Evolutionary conservation across 768 basidiomycete species (phyloP), one percentile per base, ranked within the genome.

Genomic region (Macrolepiota dolichaula): DNA sequence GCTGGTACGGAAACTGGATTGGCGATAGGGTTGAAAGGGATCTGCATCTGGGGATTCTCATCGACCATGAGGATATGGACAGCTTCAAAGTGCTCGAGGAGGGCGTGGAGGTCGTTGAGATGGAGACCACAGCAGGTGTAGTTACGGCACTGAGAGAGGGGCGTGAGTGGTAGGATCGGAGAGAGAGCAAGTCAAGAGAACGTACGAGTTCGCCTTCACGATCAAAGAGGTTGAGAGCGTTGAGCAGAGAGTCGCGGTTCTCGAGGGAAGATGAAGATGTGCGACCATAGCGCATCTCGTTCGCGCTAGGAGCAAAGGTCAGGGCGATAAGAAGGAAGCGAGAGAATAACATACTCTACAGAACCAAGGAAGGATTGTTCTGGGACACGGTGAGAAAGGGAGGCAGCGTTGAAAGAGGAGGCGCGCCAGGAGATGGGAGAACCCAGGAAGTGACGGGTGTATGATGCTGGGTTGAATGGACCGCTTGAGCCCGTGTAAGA

Each of bases 31-130:
- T 82, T 76, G 68, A 82, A 82, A 0, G 81, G 80, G 13, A 82
- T 70, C 61, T 78, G 71, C 67, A 82, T 74, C 11, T 72, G 73
- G 13, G 71, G 67, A 57, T 72, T 61, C 44, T 70, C 38, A 69
- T 82, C 79, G 46, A 88, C 71, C 61, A 93, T 85, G 69, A 91
- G 82, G 70, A 96, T 90, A 71, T 96, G 94, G 51, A 87, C 86
- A 62, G 94, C 89, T 69, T 96, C 94, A 65, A 96, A 95, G 70
- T 96, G 94, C 73, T 96, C 92, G 2, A 96, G 82, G 11, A 96
- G 86, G 2, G 92, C 76, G 62, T 77, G 76, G 27, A 78, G 71
- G 62, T 77, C 76, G 53, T 71, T 73, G 17, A 93, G 81, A 64
- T 87, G 82, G 54, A 90, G 76, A 10, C 93, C 94, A 70, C 94